phyloP scores from a whole-genome alignment of 2,329 filamentous ascomycete genomes.

The Aspergillus sp. region DNA sequence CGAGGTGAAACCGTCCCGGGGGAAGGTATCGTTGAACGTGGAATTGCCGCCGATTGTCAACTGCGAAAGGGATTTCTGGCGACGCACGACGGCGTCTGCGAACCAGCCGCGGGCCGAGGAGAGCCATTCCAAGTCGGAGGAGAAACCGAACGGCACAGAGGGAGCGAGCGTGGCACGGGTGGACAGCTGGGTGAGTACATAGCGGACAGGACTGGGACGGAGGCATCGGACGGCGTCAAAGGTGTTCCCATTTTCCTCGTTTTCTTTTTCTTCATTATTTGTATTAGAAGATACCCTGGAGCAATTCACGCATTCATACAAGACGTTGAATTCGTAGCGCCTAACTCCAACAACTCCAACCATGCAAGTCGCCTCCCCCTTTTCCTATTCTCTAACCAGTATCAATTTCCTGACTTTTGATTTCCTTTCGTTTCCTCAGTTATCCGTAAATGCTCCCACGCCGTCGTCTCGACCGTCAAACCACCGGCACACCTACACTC shows the following conservation, averaged over 20 bases:
- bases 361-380: no score
- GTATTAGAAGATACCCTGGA: constrained; percentile 25
- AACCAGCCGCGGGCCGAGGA: constrained; percentile 12
- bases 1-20: constrained; percentile 16
- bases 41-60: constrained; percentile 49
- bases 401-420: no score
- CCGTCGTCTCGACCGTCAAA: constrained; percentile 54
- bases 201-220: constrained; percentile 1
- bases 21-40: constrained; percentile 24
- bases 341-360: neutral
- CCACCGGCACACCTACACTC: constrained; percentile 41
- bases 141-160: constrained; percentile 22
- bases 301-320: constrained; percentile 6
- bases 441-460: constrained; percentile 43
- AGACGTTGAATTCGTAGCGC: constrained; percentile 3
- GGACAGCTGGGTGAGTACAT: constrained; percentile 18
- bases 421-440: constrained; percentile 18
- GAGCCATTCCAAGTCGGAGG: constrained; percentile 17
- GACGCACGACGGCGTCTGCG: constrained; percentile 34
- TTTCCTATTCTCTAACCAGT: no score
- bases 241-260: constrained; percentile 11
- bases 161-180: constrained; percentile 14
- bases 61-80: constrained; percentile 53
- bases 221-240: constrained; percentile 8
- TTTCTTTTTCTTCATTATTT: constrained; percentile 13